These are phyloP conservation scores for Cicer cuneatum DNA, from an alignment of 306 rosid genomes.

Conservation along the genomic window DNA sequence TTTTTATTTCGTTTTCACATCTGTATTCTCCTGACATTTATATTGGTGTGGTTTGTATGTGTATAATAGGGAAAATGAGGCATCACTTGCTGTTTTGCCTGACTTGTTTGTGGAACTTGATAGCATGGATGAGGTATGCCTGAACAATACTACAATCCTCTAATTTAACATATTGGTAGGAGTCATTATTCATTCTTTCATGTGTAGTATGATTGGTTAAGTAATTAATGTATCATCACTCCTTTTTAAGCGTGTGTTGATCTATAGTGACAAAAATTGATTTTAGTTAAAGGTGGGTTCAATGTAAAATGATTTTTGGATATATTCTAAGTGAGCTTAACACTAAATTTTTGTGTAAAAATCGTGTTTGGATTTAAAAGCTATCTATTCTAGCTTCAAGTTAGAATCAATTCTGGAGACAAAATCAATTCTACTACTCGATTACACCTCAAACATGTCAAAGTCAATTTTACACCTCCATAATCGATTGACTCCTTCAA, in stretches of 20 bases:
- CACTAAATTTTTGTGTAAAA: too few relatives aligned
- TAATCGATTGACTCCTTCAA: too few relatives aligned
- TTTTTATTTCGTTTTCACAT: slow-evolving; percentile 11
- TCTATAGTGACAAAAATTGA: neutral
- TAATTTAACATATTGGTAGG: slow-evolving; percentile 32
- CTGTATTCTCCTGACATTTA: slow-evolving; percentile 13
- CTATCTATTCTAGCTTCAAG: too few relatives aligned
- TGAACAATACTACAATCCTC: slow-evolving; percentile 27
- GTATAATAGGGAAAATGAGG: slow-evolving; percentile 88
- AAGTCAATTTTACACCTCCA: too few relatives aligned
- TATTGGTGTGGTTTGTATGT: slow-evolving; percentile 11
- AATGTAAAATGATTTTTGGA: too few relatives aligned
- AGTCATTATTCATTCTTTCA: slow-evolving; percentile 19
- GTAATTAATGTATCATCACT: neutral
- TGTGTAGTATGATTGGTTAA: slow-evolving; percentile 2
- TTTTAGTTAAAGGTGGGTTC: too few relatives aligned
- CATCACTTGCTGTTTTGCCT: slow-evolving; percentile 97
- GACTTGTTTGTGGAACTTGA: slow-evolving; percentile 92
- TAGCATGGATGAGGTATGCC: slow-evolving; percentile 84
- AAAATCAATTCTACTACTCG: too few relatives aligned
- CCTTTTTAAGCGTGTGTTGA: neutral
- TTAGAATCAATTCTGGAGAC: too few relatives aligned
- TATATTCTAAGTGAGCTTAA: too few relatives aligned
- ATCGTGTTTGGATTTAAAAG: too few relatives aligned
- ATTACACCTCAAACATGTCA: too few relatives aligned